Percentiles rank a stretch among this genome's conserved stretches.
Evolutionary conservation across 1,139 yeast genomes (phyloP).

Genomic region (Hemisphaericaspora xylofermentans): DNA sequence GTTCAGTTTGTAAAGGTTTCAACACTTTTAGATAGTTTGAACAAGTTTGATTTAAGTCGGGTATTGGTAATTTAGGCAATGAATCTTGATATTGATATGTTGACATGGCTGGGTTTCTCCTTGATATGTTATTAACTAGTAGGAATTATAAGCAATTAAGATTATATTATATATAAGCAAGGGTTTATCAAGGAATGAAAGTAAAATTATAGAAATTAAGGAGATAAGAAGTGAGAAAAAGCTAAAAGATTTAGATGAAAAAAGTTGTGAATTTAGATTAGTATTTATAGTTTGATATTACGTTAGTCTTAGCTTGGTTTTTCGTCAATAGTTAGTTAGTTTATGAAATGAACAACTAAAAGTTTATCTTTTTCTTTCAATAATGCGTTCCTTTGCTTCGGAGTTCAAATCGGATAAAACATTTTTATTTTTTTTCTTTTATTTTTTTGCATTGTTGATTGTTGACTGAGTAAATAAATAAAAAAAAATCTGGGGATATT

Average conservation of each 20-base stretch:
- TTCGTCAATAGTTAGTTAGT: no score
- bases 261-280: no score
- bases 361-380: no score
- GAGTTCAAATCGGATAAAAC: background rate
- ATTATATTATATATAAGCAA: no score
- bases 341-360: no score
- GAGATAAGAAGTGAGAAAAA: background rate
- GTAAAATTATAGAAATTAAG: background rate
- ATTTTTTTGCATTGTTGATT: background rate
- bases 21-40: constrained; percentile 60
- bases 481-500: background rate
- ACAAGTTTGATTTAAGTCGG: constrained; percentile 67
- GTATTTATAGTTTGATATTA: no score
- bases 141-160: no score
- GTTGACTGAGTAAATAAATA: background rate
- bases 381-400: no score
- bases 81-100: constrained; percentile 60
- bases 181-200: no score
- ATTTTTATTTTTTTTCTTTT: background rate
- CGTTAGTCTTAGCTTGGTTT: no score
- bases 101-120: constrained; percentile 12
- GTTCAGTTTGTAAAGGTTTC: constrained; percentile 73
- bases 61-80: constrained; percentile 72
- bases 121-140: no score
- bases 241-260: background rate